Conservation (phyloP, 305 asterid genomes). For the Fraxinus platypoda region DNA sequence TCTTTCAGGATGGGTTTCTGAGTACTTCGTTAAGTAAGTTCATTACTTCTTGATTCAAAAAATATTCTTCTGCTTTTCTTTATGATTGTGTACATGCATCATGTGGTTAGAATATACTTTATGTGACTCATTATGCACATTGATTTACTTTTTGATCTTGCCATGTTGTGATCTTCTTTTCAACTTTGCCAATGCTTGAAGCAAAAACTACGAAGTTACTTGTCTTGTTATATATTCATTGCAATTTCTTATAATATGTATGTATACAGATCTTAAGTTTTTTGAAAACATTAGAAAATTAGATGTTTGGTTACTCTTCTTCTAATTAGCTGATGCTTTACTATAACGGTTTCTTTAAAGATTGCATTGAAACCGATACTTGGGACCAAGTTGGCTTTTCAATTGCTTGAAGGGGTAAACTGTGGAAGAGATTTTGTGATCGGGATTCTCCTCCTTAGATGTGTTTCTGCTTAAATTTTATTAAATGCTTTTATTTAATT, state of each 20-base stretch:
- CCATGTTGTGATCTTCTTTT: not conserved
- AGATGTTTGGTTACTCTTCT: not conserved
- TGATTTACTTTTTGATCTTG: not conserved
- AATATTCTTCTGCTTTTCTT: not conserved
- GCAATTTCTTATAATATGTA: not conserved
- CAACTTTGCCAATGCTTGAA: not conserved
- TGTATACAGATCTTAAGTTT: not conserved
- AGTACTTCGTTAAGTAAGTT: constrained; percentile 80
- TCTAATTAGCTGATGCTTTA: not conserved
- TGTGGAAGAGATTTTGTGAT: no score
- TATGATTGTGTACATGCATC: not conserved
- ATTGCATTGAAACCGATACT: not conserved
- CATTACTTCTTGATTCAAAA: not conserved
- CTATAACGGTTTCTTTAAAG: not conserved
- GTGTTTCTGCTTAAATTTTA: not conserved
- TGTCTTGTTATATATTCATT: not conserved
- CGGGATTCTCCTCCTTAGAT: not conserved
- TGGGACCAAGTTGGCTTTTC: not conserved
- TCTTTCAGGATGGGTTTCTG: constrained; percentile 75
- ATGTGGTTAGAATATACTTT: not conserved
- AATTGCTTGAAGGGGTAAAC: not conserved
- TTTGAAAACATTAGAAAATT: not conserved
- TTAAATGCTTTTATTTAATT: no score
- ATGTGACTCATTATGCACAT: not conserved
- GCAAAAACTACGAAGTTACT: not conserved